Base-by-base conservation (phyloP, 345 rosid genomes). In the Eucalyptus virginea region DNA sequence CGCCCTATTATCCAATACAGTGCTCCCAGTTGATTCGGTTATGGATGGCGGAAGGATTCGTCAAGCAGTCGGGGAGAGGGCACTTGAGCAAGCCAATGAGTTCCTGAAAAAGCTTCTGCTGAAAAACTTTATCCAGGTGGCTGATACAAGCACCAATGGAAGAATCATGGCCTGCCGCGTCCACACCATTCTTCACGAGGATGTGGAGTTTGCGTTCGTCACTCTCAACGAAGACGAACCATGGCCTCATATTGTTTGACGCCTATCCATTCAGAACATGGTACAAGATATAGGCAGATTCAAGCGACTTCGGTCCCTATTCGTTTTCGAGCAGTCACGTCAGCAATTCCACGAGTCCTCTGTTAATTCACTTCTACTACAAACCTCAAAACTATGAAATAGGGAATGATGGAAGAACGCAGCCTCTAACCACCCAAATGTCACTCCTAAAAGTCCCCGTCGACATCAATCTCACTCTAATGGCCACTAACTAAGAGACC, bases 31-130 rank as follows among this genome's bases (percentile, higher is more conserved):
- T 93, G 58, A 67, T 93, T 86, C 90, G 94, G 11, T 51, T 94
- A 49, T 94, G 95, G 94, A 91, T 89, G 14, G 93, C 94, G 0
- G 94, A 93, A 86, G 93, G 94, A 32, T 93, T 94, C 45, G 91
- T 94, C 28, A 91, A 88, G 90, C 86, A 40, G 40, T 92, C 87
- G 91, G 88, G 83, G 92, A 93, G 21, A 92, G 86, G 90, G 89
- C 92, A 30, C 67, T 45, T 8, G 94, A 94, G 88, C 93, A 94
- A 87, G 95, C 93, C 5, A 90, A 92, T 83, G 93, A 86, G 24
- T 94, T 91, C 93, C 89, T 94, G 56, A 83, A 81, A 42, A 91
- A 91, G 90, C 94, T 94, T 85, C n/a, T 92, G 67, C 88, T 87
- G 87, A 86, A 93, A 88, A 94, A 92, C 88, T 86, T 94, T n/a